Percentiles rank a stretch among this genome's conserved stretches.
These are phyloP conservation scores for Wickerhamiella qilinensis DNA, from an alignment of 805 yeast species.

Conservation along the genomic window DNA sequence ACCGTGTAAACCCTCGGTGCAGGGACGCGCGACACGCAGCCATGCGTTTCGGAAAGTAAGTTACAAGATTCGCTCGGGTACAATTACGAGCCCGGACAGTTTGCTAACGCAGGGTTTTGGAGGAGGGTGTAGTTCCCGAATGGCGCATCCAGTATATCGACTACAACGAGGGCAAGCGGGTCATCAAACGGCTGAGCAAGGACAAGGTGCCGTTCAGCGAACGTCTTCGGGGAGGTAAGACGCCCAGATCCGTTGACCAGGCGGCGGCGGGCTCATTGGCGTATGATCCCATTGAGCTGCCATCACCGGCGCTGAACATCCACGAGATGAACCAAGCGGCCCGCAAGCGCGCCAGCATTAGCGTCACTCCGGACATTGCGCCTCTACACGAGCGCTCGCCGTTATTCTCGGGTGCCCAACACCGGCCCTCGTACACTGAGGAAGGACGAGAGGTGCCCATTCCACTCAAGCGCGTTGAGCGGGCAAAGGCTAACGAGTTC, in stretches of 20 bases:
- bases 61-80: too few relatives aligned
- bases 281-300: background rate
- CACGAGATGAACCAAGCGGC: constrained; percentile 3
- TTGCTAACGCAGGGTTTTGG: background rate
- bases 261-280: background rate
- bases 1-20: too few relatives aligned
- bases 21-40: too few relatives aligned
- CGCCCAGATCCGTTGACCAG: background rate
- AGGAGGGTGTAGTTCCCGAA: constrained; percentile 24
- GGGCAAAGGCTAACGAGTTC: constrained; percentile 33
- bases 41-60: too few relatives aligned
- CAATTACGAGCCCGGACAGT: too few relatives aligned
- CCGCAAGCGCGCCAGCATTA: too few relatives aligned
- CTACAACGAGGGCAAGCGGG: constrained; percentile 34
- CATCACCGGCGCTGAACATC: background rate
- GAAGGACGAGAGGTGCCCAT: too few relatives aligned
- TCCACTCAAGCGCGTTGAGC: constrained; percentile 7
- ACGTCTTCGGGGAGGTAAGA: background rate
- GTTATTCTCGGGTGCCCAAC: background rate
- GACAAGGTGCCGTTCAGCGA: background rate
- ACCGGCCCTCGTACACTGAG: background rate
- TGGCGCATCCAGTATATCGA: constrained; percentile 29
- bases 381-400: background rate
- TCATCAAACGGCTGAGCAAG: constrained; percentile 17
- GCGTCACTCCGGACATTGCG: too few relatives aligned